Base-by-base conservation (phyloP, 2,329 filamentous ascomycete species). In the Cladophialophora carrionii region DNA sequence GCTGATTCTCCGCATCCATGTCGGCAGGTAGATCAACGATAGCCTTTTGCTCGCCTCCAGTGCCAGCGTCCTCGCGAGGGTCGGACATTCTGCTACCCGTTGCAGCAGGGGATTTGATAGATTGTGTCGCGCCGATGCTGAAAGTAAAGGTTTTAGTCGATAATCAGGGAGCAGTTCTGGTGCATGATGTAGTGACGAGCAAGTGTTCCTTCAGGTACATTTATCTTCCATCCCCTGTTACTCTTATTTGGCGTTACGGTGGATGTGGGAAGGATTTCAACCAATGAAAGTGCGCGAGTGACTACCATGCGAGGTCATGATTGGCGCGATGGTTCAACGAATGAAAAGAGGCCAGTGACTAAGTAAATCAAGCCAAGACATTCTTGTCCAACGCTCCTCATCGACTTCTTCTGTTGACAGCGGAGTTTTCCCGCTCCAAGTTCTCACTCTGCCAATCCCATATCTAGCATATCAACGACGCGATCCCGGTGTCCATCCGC, bases 231-330 rank as follows among this genome's bases (percentile, higher is more conserved):
- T 12, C 3, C 3, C 10, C 52, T n/a, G 4, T 32, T 32, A 7
- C 52, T 26, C 26, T 22, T 9, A 3, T 4, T 7, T 14, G 22
- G 17, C 52, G 52, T 4, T 14, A 55, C 3, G 34, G 10, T 26
- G 20, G 46, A 26, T 41, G 31, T 3, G 24, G 20, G 24, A 29
- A 43, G 14, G 26, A 32, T 56, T 61, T 61, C 49, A 37, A 26
- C 63, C 26, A 65, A 65, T 65, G 17, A 65, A 51, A 32, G 51
- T 34, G 3, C 10, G 29, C 43, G n/a, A 58, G 59, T 65, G 63
- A 65, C 63, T 34, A 58, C 62, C 59, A 31, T 59, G 54, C 52
- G 58, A 57, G 20, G 48, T 51, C 12, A 24, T 14, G 32, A 37
- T 24, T 12, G 14, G n/a, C 14, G 12, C 2, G 4, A 4, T 14